These are phyloP conservation scores for Monosporascus sp. DNA, from an alignment of 2,329 filamentous ascomycete species.

Conservation along the genomic window DNA sequence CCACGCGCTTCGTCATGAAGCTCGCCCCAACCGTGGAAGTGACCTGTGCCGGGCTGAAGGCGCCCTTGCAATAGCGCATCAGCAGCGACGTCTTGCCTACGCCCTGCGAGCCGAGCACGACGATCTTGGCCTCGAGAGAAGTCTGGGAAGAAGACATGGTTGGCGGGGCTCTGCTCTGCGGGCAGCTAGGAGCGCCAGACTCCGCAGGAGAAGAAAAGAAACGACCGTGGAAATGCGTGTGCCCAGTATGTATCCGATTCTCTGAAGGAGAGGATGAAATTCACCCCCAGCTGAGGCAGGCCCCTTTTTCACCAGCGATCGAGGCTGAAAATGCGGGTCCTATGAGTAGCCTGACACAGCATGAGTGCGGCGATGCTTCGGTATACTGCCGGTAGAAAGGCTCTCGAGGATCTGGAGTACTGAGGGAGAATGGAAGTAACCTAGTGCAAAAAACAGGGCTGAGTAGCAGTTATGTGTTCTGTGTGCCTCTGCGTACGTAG, in stretches of 20 bases:
- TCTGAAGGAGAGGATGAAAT: neutral
- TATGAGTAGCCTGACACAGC: neutral
- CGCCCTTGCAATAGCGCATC: conserved; percentile 68
- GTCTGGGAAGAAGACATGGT: conserved; percentile 62
- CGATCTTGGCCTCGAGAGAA: conserved; percentile 74
- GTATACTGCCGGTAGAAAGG: no score
- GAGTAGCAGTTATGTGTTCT: neutral
- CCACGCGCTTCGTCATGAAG: conserved; percentile 73
- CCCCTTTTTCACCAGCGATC: neutral
- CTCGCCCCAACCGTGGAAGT: conserved; percentile 74
- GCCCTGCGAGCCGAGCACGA: conserved; percentile 73
- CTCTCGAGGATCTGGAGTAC: no score
- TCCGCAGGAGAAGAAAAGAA: neutral
- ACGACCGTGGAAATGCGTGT: neutral
- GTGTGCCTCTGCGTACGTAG: neutral
- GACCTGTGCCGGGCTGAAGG: conserved; percentile 59
- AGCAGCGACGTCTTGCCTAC: conserved; percentile 77
- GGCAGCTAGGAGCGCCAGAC: neutral
- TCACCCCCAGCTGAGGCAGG: neutral
- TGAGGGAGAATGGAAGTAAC: no score
- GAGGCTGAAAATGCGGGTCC: neutral
- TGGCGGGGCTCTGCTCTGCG: neutral
- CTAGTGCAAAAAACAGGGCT: no score
- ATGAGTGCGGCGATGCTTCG: neutral
- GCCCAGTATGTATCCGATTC: neutral